Evolutionary conservation across 2,329 filamentous ascomycete genomes (phyloP).

Genomic region (Chrysosporium queenslandicum): DNA sequence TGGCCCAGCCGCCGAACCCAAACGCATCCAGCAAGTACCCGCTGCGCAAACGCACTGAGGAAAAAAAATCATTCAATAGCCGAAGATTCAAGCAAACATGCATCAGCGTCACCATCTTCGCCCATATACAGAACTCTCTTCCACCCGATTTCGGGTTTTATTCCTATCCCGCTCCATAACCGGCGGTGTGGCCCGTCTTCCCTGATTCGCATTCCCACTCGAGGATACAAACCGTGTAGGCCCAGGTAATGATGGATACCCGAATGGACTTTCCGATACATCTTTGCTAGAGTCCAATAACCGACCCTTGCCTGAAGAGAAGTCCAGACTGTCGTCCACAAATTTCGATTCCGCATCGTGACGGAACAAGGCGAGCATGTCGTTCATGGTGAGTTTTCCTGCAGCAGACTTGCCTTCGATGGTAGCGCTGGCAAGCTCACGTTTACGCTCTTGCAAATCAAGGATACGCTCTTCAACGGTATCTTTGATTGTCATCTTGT

Average conservation of each 20-base stretch:
- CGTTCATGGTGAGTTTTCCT: conserved; percentile 80
- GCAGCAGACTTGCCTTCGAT: conserved; percentile 70
- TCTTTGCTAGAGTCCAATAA: conserved; percentile 24
- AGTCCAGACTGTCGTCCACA: conserved; percentile 26
- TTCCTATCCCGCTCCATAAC: conserved; percentile 17
- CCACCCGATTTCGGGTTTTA: conserved; percentile 14
- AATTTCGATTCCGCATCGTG: conserved; percentile 51
- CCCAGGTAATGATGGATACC: neutral
- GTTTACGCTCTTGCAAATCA: conserved; percentile 89
- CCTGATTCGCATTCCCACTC: conserved; percentile 17
- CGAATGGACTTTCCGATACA: neutral
- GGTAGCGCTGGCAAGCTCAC: conserved; percentile 78
- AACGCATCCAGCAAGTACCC: too few relatives aligned
- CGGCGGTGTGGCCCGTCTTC: conserved; percentile 18
- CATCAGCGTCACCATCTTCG: conserved; percentile 21
- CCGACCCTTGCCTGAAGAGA: conserved; percentile 22
- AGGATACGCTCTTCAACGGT: conserved; percentile 91
- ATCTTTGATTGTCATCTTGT: conserved; percentile 77
- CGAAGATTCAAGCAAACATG: neutral
- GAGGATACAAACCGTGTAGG: conserved; percentile 3
- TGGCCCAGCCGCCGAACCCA: too few relatives aligned
- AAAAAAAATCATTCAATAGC: neutral
- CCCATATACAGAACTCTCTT: conserved; percentile 25
- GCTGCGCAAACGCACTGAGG: neutral
- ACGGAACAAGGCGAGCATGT: conserved; percentile 84